Evolutionary conservation across 2,329 filamentous ascomycete genomes (phyloP).

Genomic region (Alternaria alternata): DNA sequence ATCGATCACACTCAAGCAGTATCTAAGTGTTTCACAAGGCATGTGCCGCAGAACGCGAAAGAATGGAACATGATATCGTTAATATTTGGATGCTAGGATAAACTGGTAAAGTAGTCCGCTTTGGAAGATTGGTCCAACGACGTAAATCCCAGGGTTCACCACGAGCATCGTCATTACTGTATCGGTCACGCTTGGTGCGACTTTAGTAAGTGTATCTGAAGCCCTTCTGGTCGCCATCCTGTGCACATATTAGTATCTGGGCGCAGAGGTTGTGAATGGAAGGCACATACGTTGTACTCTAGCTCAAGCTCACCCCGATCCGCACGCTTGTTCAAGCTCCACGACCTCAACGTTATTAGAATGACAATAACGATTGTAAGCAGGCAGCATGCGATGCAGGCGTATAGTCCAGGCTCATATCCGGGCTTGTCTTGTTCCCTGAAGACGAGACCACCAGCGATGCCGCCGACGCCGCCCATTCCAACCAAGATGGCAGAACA

Average conservation of each 20-base stretch:
- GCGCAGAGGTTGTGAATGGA: neutral
- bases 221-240: conserved; percentile 45
- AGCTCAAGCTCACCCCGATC: conserved; percentile 54
- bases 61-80: neutral
- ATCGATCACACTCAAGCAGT: neutral
- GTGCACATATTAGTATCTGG: conserved; percentile 21
- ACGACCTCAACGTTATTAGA: conserved; percentile 45
- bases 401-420: conserved; percentile 50
- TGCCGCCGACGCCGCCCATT: conserved; percentile 80
- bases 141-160: neutral
- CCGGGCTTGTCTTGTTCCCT: conserved; percentile 50
- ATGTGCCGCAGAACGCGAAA: neutral
- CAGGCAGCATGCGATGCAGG: conserved; percentile 50
- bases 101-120: neutral
- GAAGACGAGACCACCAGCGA: conserved; percentile 78
- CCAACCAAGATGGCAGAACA: conserved; percentile 78
- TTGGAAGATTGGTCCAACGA: neutral
- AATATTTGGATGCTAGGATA: neutral
- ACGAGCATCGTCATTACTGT: neutral
- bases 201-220: conserved; percentile 45
- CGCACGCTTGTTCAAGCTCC: conserved; percentile 47
- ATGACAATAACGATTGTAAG: conserved; percentile 48
- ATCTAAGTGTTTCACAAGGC: neutral
- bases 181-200: neutral
- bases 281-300: conserved; percentile 47